phyloP scores from a whole-genome alignment of 2,329 filamentous ascomycete genomes.

The Podosphaera aphanis region DNA sequence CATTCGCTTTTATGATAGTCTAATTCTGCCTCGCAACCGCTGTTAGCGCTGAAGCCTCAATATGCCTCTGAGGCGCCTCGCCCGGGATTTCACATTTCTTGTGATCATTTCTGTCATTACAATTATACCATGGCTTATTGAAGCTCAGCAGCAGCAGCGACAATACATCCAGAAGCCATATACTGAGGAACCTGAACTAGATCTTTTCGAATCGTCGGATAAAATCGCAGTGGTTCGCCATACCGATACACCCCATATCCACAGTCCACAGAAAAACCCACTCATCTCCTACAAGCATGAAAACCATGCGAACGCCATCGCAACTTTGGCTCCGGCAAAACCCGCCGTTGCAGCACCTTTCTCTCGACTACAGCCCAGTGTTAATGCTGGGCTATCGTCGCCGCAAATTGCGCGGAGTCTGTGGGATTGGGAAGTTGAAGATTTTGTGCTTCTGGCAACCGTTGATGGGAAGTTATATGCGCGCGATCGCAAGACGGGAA shows the following conservation, averaged over 20 bases:
- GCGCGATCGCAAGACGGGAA: slow-evolving; percentile 66
- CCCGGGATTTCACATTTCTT: slow-evolving; percentile 24
- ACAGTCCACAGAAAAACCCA: slow-evolving; percentile 14
- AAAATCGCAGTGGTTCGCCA: slow-evolving; percentile 8
- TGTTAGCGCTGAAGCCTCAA: slow-evolving; percentile 19
- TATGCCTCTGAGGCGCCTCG: slow-evolving; percentile 37
- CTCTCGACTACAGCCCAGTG: slow-evolving; percentile 38
- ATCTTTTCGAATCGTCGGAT: background rate
- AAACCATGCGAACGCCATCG: slow-evolving; percentile 80
- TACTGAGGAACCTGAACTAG: slow-evolving; percentile 6
- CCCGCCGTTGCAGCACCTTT: slow-evolving; percentile 90
- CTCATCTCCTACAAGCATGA: slow-evolving; percentile 12
- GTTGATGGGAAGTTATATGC: slow-evolving; percentile 93
- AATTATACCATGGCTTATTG: slow-evolving; percentile 33
- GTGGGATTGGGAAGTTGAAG: slow-evolving; percentile 99
- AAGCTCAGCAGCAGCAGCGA: slow-evolving; percentile 42
- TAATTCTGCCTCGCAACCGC: slow-evolving; percentile 6
- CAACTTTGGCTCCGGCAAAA: slow-evolving; percentile 89
- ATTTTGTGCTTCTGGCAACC: slow-evolving; percentile 99
- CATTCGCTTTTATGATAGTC: slow-evolving; percentile 2
- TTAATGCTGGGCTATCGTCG: slow-evolving; percentile 46
- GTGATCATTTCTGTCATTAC: slow-evolving; percentile 32
- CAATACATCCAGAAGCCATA: no score
- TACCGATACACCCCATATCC: slow-evolving; percentile 14
- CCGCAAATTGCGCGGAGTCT: slow-evolving; percentile 84